Evolutionary conservation across 1,139 yeast species (phyloP).

Genomic region (Yamadazyma dushanensis): DNA sequence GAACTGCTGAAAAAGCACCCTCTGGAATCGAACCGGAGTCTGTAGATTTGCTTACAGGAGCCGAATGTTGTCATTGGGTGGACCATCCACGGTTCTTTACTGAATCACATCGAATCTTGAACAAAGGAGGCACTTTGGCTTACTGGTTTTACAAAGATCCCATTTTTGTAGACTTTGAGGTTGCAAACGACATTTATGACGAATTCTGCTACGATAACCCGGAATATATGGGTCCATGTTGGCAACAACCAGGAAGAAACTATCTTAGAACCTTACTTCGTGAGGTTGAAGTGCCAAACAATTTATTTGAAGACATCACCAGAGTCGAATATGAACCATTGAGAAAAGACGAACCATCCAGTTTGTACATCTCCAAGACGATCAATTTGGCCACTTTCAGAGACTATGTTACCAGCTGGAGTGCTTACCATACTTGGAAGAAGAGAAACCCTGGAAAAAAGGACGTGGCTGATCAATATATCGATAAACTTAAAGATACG

Average conservation of each 20-base stretch:
- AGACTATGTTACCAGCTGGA: constrained; percentile 61
- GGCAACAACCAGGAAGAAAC: constrained; percentile 74
- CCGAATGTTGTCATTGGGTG: constrained; percentile 83
- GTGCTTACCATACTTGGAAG: constrained; percentile 71
- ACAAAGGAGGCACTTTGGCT: constrained; percentile 64
- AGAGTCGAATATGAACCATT: constrained; percentile 39
- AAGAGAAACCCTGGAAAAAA: constrained; percentile 27
- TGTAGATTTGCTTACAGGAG: constrained; percentile 67
- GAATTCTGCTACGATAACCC: constrained; percentile 27
- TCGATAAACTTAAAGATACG: constrained; percentile 39
- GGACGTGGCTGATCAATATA: constrained; percentile 44
- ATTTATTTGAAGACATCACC: constrained; percentile 39
- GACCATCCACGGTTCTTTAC: constrained; percentile 53
- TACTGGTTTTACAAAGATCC: constrained; percentile 84
- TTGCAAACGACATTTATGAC: constrained; percentile 40
- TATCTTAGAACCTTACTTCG: constrained; percentile 47
- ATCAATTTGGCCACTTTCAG: constrained; percentile 46
- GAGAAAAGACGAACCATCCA: constrained; percentile 24
- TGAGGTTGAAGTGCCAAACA: constrained; percentile 41
- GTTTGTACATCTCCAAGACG: constrained; percentile 39
- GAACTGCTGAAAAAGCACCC: constrained; percentile 11
- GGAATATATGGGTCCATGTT: constrained; percentile 60
- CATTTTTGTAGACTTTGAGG: constrained; percentile 40
- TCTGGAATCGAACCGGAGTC: constrained; percentile 25
- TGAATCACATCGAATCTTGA: constrained; percentile 50